Base-by-base conservation (phyloP, 2,329 filamentous ascomycete species). In the Zalaria sp. region DNA sequence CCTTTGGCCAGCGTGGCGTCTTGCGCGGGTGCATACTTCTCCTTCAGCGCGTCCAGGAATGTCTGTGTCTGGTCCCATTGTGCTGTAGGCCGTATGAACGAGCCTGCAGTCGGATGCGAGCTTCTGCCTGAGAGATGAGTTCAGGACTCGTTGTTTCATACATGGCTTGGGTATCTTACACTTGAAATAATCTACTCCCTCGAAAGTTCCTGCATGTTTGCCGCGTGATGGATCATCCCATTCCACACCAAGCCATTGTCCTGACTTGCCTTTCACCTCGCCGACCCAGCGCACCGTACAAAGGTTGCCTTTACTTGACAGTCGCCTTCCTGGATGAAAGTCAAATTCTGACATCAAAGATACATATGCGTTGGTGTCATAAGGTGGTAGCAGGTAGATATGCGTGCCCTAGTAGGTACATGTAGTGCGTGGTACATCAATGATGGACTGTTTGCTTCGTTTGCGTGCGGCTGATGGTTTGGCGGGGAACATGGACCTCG, bases 171-270 rank as follows among this genome's bases (percentile, higher is more conserved):
- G 27, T 35, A 28, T 47, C 66, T 57, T 73, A 89, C 89, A 94
- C 51, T 71, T 66, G 55, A 96, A 96, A 58, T 95, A 94, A 47
- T 75, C 77, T 47, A 73, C 69, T 45, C 82, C 85, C 48, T 82
- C 78, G 62, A 93, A 79, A 46, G 81, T 78, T 45, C 91, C 91
- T 54, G 89, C 76, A 62, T 98, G 88, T 67, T 95, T 96, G 46
- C 91, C 91, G 53, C 88, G 74, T 32, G 69, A 72, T 43, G 79
- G 67, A 59, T 95, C 84, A 62, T 96, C 89, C 91, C 91, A 98
- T 71, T 98, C 91, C 38, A 96, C 85, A 37, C 91, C 91, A 29
- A 96, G 72, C 88, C 89, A 96, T 47, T 73, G 68, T 38, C 86
- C 84, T 35, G 74, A 70, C 5, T 86, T 88, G 50, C 82, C 83